These are phyloP conservation scores for Lavandula angustifolia DNA, from an alignment of 257 asterid species.

Conservation along the genomic window DNA sequence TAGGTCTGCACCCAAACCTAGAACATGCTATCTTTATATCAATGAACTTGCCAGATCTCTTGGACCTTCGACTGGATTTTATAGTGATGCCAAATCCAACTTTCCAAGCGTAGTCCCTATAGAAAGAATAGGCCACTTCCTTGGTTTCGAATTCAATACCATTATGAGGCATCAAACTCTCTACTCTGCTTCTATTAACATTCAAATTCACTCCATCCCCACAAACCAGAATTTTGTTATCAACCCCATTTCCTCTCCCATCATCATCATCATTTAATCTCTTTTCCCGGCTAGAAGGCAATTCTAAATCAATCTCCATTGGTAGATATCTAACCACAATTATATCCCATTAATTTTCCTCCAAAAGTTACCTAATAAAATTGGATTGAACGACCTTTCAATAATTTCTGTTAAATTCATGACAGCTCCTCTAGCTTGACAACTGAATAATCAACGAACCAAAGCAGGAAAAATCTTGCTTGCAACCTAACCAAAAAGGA, in stretches of 20 bases:
- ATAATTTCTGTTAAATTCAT: neutral
- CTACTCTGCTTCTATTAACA: slow-evolving; percentile 19
- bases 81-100: slow-evolving; percentile 60
- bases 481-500: neutral
- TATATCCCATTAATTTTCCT: slow-evolving; percentile 4
- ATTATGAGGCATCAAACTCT: slow-evolving; percentile 33
- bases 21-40: slow-evolving; percentile 59
- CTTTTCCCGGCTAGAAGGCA: slow-evolving; percentile 23
- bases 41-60: slow-evolving; percentile 52
- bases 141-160: slow-evolving; percentile 54
- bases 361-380: slow-evolving; percentile 17
- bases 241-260: slow-evolving; percentile 19
- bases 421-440: neutral
- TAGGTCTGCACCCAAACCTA: slow-evolving; percentile 45
- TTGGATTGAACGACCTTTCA: slow-evolving; percentile 2
- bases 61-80: slow-evolving; percentile 54
- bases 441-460: neutral
- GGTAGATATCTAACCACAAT: slow-evolving; percentile 4
- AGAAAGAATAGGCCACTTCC: slow-evolving; percentile 53
- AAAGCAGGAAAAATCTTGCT: neutral
- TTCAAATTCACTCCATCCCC: slow-evolving; percentile 31
- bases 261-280: slow-evolving; percentile 6
- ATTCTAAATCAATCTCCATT: slow-evolving; percentile 42
- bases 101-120: slow-evolving; percentile 47
- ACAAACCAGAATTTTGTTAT: slow-evolving; percentile 7